Evolutionary conservation across 495 filamentous ascomycete genomes (phyloP), one percentile per base, ranked within the genome.

Genomic region (Jackrogersella minutella): DNA sequence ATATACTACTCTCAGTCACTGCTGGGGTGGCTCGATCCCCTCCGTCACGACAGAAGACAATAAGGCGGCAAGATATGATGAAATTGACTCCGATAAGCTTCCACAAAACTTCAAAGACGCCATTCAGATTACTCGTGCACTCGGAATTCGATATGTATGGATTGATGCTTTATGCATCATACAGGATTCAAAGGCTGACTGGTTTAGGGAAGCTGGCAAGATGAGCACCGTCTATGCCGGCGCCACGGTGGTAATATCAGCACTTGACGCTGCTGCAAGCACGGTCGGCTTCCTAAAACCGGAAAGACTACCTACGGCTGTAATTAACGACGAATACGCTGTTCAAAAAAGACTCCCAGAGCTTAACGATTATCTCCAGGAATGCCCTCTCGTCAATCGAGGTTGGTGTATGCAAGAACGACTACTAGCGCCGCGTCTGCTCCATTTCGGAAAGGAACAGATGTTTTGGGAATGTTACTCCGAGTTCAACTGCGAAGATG

Each of bases 131-230:
- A 66, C 75, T 8, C 58, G 75, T 7, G 62, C 44, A 0, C 60
- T 79, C 2, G 65, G 64, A 1, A 36, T 73, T 8, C 33, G 37
- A 14, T 74, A 74, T 44, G 51, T 76, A 0, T 76, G 75, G 75
- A 74, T 78, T 36, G 76, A 78, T 36, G 75, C 73, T 0, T 40
- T 78, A 0, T 78, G 76, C 50, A 76, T 76, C 21, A 56, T 76
- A n/a, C 74, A 76, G 39, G 68, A 71, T 16, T 58, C 59, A 3
- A 62, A 55, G 8, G 39, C 21, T 0, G 72, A 74, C 22, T 75
- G 64, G 56, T 14, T 59, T 5, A 31, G 52, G 9, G 70, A 76
- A 54, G 61, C 64, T 8, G 44, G 41, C 11, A 52, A 43, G 8
- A 76, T 76, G 74, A 60, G 54, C 17, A 52, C 55, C 14, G 65